These are phyloP conservation scores for Ramaria rubella DNA, from an alignment of 768 basidiomycete genomes.

Conservation along the genomic window DNA sequence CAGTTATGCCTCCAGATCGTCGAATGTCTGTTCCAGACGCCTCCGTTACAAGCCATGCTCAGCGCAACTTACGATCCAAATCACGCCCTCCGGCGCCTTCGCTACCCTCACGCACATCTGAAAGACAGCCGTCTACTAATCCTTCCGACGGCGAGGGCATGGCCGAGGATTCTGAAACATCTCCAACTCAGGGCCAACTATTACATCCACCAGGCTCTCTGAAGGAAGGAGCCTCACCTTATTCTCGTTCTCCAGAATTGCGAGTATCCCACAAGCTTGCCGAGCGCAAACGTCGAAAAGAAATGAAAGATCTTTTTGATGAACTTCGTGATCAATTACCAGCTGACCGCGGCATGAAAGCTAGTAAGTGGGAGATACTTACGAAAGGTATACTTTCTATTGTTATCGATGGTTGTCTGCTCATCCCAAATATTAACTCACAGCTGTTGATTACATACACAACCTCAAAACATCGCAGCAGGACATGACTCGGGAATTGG, in stretches of 20 bases:
- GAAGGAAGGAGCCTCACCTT: conserved; percentile 50
- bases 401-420: background rate
- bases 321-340: conserved; percentile 91
- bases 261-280: conserved; percentile 95
- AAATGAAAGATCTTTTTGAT: conserved; percentile 99
- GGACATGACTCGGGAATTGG: conserved; percentile 74
- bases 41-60: conserved; percentile 21
- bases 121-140: conserved; percentile 28
- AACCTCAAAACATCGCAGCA: conserved; percentile 71
- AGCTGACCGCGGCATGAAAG: conserved; percentile 88
- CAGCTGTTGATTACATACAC: conserved; percentile 82
- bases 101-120: conserved; percentile 15
- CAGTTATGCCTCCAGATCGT: conserved; percentile 53
- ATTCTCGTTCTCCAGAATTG: conserved; percentile 92
- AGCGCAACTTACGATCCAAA: conserved; percentile 53
- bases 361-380: conserved; percentile 98
- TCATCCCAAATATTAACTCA: background rate
- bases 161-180: conserved; percentile 1
- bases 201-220: background rate
- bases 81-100: conserved; percentile 70
- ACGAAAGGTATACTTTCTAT: conserved; percentile 67
- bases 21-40: conserved; percentile 65
- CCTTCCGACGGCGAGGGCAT: conserved; percentile 7
- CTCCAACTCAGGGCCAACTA: conserved; percentile 1
- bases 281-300: conserved; percentile 92